Base-by-base conservation (phyloP, 2,329 filamentous ascomycete species). In the Blastomyces parvus region DNA sequence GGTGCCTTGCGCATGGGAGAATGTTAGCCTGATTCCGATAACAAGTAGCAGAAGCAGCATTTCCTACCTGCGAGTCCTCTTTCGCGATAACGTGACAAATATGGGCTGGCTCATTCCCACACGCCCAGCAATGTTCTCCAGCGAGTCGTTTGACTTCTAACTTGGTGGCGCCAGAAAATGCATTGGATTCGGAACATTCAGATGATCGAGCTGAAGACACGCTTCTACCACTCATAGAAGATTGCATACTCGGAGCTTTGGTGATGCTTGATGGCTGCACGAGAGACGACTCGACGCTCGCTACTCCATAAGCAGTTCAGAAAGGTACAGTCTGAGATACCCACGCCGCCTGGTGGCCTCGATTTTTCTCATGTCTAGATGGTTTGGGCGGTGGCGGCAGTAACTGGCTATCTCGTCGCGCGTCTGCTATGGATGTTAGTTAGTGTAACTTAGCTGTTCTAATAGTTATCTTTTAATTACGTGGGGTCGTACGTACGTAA, bases 11-110 rank as follows among this genome's bases (percentile, higher is more conserved):
- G 50, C 25, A 30, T 53, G 30, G 50, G 50, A 53, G 50, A 53
- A 53, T 53, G 50, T 53, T 53, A 53, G 50, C 50, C 50, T 53
- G 19, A 30, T 53, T 53, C 50, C 50, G 50, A 53, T 53, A 48
- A 30, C 50, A 53, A 53, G 11, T 53, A 53, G 50, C 50, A 53
- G 27, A 33, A 14, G 25, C 14, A 33, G 50, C 50, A 33, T 53
- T 53, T 53, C 50, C 50, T 25, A 53, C 50, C 50, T 53, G 50
- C 25, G 50, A 30, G 50, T 53, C 50, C 50, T 53, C 50, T 53
- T 53, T 53, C 22, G 50, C 50, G 22, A 53, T 33, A 53, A 53
- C 30, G 50, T 53, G 50, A 53, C 50, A 53, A 53, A 53, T 53
- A 53, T 33, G 50, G 25, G 9, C 50, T 33, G 50, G 6, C 50